phyloP scores from a whole-genome alignment of 768 basidiomycete species.

The Lactifluus volemus region DNA sequence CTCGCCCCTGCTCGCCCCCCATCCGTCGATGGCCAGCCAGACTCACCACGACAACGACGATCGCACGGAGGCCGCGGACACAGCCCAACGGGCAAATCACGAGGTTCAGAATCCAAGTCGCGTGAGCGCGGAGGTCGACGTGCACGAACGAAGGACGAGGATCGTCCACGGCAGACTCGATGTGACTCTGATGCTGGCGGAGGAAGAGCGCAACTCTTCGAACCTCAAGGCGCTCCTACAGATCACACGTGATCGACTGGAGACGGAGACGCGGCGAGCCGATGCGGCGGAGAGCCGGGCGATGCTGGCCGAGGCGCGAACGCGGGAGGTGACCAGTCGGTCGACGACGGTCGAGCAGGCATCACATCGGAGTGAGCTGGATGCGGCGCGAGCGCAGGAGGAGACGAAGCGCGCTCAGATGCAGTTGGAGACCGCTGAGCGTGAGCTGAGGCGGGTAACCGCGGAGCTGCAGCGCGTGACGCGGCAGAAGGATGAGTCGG shows the following conservation, averaged over 20 bases:
- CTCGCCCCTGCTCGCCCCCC: not conserved
- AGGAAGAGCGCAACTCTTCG: slow-evolving; percentile 20
- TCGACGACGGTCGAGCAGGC: slow-evolving; percentile 13
- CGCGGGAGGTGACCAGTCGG: slow-evolving; percentile 9
- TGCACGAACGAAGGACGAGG: slow-evolving; percentile 5
- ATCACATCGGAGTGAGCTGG: slow-evolving; percentile 14
- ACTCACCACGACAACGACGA: not conserved
- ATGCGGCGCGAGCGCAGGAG: slow-evolving; percentile 18
- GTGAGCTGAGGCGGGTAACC: slow-evolving; percentile 16
- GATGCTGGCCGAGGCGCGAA: slow-evolving; percentile 16
- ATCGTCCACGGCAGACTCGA: slow-evolving; percentile 10
- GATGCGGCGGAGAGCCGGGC: slow-evolving; percentile 19
- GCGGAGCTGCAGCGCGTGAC: slow-evolving; percentile 14
- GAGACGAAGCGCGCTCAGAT: slow-evolving; percentile 19
- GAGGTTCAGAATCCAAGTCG: slow-evolving; percentile 9
- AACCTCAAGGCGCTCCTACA: slow-evolving; percentile 18
- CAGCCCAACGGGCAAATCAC: slow-evolving; percentile 13
- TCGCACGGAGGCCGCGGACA: not conserved
- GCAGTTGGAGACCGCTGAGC: slow-evolving; percentile 19
- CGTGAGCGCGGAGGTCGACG: slow-evolving; percentile 8
- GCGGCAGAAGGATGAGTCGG: slow-evolving; percentile 19
- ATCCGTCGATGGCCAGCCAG: not conserved
- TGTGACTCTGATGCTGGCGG: slow-evolving; percentile 20
- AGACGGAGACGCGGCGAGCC: slow-evolving; percentile 14
- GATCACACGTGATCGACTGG: slow-evolving; percentile 16